These are phyloP conservation scores for Samsoniella hepiali DNA, from an alignment of 2,329 filamentous ascomycete species.

Conservation along the genomic window DNA sequence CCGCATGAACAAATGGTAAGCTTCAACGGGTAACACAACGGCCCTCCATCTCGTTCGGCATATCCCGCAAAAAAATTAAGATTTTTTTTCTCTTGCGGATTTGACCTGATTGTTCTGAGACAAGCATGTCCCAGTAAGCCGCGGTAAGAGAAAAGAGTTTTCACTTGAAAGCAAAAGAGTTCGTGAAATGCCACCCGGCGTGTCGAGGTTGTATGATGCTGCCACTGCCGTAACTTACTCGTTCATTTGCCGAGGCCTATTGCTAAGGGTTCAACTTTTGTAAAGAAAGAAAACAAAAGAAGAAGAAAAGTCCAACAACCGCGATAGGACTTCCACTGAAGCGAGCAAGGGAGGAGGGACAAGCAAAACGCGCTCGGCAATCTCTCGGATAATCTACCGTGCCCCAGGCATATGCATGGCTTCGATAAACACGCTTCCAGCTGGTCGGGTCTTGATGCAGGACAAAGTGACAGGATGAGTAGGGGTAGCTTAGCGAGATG, in stretches of 20 bases:
- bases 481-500: background rate
- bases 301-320: background rate
- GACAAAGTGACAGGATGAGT: background rate
- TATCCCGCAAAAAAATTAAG: background rate
- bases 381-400: background rate
- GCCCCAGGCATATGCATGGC: background rate
- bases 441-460: background rate
- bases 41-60: background rate
- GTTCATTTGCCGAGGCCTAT: too few species aligned
- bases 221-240: too few species aligned
- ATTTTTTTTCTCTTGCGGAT: background rate
- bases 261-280: too few species aligned
- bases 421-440: background rate
- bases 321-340: background rate
- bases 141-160: background rate
- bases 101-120: background rate
- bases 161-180: too few species aligned
- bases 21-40: background rate
- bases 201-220: too few species aligned
- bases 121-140: background rate
- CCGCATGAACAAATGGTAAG: background rate
- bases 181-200: too few species aligned
- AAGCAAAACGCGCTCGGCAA: background rate
- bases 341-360: background rate
- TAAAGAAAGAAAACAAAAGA: background rate